A percentile compares a stretch with the other conserved stretches of the same genome.
Conservation (phyloP, 2,329 filamentous ascomycete genomes). For the Microcyclosporella mali region DNA sequence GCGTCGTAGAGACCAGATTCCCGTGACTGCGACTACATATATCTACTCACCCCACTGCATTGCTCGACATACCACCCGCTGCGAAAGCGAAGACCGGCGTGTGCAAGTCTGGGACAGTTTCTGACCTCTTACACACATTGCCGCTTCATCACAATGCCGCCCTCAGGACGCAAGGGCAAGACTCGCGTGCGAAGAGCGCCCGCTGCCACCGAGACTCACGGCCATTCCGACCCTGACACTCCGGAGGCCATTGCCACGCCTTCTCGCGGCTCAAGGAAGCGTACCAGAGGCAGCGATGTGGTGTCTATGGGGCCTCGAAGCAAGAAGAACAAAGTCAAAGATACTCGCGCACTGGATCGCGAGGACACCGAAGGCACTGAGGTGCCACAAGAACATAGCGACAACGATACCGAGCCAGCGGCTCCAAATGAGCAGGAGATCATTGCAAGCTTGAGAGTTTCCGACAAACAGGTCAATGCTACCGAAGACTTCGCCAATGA, state of each 20-base stretch:
- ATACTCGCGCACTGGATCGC: constrained; percentile 26
- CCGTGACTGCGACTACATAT: too few relatives aligned
- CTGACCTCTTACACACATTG: not conserved
- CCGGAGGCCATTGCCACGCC: constrained; percentile 45
- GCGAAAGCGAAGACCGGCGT: too few relatives aligned
- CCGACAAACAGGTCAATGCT: constrained; percentile 50
- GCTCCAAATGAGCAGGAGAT: constrained; percentile 39
- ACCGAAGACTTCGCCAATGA: constrained; percentile 51
- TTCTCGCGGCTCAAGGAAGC: constrained; percentile 43
- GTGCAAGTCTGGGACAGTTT: not conserved
- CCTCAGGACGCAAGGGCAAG: constrained; percentile 30
- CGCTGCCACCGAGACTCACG: constrained; percentile 21
- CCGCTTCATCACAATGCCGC: constrained; percentile 23
- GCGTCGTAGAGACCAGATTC: too few relatives aligned
- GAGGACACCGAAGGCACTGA: constrained; percentile 36
- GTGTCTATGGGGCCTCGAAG: constrained; percentile 23
- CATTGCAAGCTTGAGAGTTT: constrained; percentile 38
- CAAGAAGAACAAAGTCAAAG: constrained; percentile 31
- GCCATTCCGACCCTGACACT: constrained; percentile 36
- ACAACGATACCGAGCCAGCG: constrained; percentile 33
- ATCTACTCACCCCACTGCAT: too few relatives aligned
- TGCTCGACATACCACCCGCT: too few relatives aligned
- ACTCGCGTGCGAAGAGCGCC: constrained; percentile 27
- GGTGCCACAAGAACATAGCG: constrained; percentile 32
- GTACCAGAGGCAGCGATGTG: constrained; percentile 32